These are phyloP conservation scores for Lathyrus aphaca DNA, from an alignment of 306 rosid species.

Conservation along the genomic window DNA sequence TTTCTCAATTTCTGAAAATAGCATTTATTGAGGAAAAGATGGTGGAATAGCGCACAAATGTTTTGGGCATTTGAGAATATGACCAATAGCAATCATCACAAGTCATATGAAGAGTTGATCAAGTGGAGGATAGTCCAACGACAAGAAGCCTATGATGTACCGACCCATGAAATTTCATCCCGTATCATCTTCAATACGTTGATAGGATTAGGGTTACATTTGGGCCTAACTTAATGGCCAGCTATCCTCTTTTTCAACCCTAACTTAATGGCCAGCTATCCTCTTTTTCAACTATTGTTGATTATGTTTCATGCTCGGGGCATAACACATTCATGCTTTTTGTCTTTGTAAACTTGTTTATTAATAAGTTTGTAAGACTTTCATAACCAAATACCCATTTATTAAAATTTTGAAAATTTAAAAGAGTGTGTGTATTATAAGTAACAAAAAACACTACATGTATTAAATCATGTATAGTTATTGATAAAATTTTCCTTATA, in stretches of 20 bases:
- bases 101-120: not conserved
- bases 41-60: not conserved
- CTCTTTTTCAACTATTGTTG: not conserved
- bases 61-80: constrained; percentile 16
- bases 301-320: not conserved
- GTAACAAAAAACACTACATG: too few species aligned
- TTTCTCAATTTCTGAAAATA: not conserved
- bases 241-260: not conserved
- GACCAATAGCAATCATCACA: constrained; percentile 3
- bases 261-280: not conserved
- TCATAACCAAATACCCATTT: not conserved
- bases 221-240: not conserved
- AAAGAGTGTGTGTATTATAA: not conserved
- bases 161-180: not conserved
- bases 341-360: constrained; percentile 3
- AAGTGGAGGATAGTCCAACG: not conserved
- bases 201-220: not conserved
- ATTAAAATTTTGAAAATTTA: not conserved
- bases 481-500: too few species aligned
- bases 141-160: not conserved
- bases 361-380: not conserved
- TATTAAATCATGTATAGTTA: too few species aligned
- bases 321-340: not conserved
- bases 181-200: not conserved
- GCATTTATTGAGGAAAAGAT: constrained; percentile 14